Percentiles rank a stretch among this genome's conserved stretches.
Conservation (phyloP, 495 filamentous ascomycete genomes). For the Trichoderma gamsii region DNA sequence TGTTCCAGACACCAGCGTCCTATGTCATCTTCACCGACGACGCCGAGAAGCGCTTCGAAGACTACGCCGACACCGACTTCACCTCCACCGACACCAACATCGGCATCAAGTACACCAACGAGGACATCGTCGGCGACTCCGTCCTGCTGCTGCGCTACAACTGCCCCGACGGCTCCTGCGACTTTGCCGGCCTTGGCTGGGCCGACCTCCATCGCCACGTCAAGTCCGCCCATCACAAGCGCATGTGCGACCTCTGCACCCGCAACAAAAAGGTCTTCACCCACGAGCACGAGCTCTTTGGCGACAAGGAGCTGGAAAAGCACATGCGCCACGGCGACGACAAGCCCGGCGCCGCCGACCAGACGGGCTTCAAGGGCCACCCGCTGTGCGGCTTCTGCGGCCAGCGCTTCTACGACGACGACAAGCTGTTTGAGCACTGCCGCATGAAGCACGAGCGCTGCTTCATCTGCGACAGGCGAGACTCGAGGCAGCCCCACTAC, state of each 20-base stretch:
- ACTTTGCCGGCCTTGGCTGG: conserved; percentile 88
- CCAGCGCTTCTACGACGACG: conserved; percentile 87
- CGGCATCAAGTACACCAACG: conserved; percentile 82
- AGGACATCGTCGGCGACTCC: conserved; percentile 83
- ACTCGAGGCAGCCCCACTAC: conserved; percentile 69
- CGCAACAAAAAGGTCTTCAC: conserved; percentile 97
- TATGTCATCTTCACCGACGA: conserved; percentile 91
- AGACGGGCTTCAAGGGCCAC: conserved; percentile 94
- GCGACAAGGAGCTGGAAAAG: conserved; percentile 66
- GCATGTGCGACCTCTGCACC: conserved; percentile 94
- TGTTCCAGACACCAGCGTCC: conserved; percentile 60
- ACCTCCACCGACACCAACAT: conserved; percentile 70
- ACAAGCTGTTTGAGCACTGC: conserved; percentile 92
- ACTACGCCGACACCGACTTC: conserved; percentile 68
- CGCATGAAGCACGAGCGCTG: conserved; percentile 89
- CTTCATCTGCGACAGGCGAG: conserved; percentile 80
- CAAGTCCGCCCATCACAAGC: conserved; percentile 67
- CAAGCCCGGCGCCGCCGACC: conserved; percentile 79
- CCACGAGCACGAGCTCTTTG: conserved; percentile 94
- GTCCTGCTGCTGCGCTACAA: conserved; percentile 87
- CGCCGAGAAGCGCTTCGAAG: conserved; percentile 69
- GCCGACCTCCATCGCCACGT: conserved; percentile 91
- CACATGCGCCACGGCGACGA: conserved; percentile 92
- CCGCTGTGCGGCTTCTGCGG: conserved; percentile 91
- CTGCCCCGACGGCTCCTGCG: conserved; percentile 78